Base-by-base conservation (phyloP, 441 rosid species). In the Croton laevigatus region DNA sequence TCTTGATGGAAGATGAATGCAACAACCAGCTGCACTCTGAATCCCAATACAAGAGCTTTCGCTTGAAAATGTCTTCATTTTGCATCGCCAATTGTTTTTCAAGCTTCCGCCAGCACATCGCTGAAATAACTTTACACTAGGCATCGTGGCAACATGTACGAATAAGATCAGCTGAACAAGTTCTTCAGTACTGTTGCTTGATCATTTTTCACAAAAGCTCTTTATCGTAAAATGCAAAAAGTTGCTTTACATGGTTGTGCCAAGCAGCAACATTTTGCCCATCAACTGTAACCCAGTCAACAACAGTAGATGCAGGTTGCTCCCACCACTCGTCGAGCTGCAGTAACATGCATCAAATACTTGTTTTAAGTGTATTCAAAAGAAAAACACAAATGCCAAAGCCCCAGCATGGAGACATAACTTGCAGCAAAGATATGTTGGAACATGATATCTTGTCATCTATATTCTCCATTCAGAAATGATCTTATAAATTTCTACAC, bases 241-340 rank as follows among this genome's bases (percentile, higher is more conserved):
- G 91, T 75, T 91, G 93, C 81, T 94, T 94, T 69, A 94, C 95
- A 60, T 91, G 98, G 80, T 90, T 87, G 72, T 84, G 91, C 98
- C 98, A 89, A 59, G 91, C 85, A 68, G 86, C 90, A 63, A 91
- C 96, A 57, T 73, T 87, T 69, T 94, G 90, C 69, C 97, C 96
- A 70, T 89, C 97, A 67, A 94, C 91, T 49, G 88, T 70, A 42
- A 86, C 91, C 97, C 97, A 91, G 77, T 94, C 97, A 22, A 91
- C 96, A 60, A 87, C 87, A 12, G 94, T 85, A 34, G 97, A 84
- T 48, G 98, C 98, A 6, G 98, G 98, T 68, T 91, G 98, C 79
- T 94, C 96, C 98, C 98, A 94, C 93, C 98, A 94, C 73, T 91
- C 97, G 20, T 91, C 89, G 34, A 91, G 85, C 98, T 89, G 88